Percentiles rank a stretch among this genome's conserved stretches.
Evolutionary conservation across 495 filamentous ascomycete genomes (phyloP).

Genomic region (Penicillium bialowiezense): DNA sequence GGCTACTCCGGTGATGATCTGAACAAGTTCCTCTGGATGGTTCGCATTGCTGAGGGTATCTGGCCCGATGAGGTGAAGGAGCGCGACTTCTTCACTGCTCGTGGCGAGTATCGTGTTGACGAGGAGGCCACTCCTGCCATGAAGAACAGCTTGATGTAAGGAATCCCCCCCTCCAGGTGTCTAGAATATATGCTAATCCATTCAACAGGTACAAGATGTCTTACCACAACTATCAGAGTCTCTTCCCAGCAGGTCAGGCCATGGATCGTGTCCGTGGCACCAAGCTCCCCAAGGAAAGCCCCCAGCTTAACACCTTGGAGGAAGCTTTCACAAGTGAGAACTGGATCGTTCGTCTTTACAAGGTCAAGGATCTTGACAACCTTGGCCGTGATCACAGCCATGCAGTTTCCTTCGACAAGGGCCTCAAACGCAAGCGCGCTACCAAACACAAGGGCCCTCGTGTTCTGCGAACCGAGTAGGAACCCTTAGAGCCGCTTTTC

Average conservation of each 20-base stretch:
- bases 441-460: slow-evolving; percentile 75
- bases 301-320: slow-evolving; percentile 83
- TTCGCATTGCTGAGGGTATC: slow-evolving; percentile 97
- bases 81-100: slow-evolving; percentile 90
- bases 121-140: slow-evolving; percentile 93
- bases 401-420: slow-evolving; percentile 85
- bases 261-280: slow-evolving; percentile 83
- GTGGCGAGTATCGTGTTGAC: slow-evolving; percentile 95
- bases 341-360: slow-evolving; percentile 99
- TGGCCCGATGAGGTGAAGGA: slow-evolving; percentile 99
- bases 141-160: slow-evolving; percentile 98
- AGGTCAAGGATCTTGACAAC: slow-evolving; percentile 98
- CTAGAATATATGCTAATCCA: slow-evolving; percentile 33
- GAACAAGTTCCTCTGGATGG: slow-evolving; percentile 99
- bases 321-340: slow-evolving; percentile 99
- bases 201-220: slow-evolving; percentile 96
- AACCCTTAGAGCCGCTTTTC: slow-evolving; percentile 2
- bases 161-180: background rate
- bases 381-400: slow-evolving; percentile 83
- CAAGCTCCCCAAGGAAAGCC: slow-evolving; percentile 79
- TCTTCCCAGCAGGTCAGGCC: slow-evolving; percentile 92
- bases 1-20: slow-evolving; percentile 99
- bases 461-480: slow-evolving; percentile 79
- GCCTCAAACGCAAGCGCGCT: slow-evolving; percentile 89
- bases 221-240: slow-evolving; percentile 92